phyloP scores from a whole-genome alignment of 129 eudicot species.

The Artemisia argyi region DNA sequence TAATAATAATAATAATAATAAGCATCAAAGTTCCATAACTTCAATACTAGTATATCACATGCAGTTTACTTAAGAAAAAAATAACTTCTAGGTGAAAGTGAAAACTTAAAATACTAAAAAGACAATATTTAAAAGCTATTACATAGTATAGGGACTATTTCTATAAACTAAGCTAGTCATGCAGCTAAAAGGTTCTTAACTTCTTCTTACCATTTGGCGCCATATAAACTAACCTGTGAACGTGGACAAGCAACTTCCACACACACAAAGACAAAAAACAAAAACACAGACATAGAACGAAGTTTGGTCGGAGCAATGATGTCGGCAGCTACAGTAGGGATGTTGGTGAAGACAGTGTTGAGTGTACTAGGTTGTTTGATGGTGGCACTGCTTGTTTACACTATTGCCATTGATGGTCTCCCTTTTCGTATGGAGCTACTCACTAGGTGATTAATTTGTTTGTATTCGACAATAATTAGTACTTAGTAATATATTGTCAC shows the following conservation, averaged over 20 bases:
- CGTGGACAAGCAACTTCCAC: constrained; percentile 28
- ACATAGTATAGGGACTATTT: too few relatives aligned
- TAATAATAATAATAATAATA: too few relatives aligned
- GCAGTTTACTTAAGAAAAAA: too few relatives aligned
- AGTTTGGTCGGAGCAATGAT: background rate
- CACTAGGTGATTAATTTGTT: constrained; percentile 51
- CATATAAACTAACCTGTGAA: background rate
- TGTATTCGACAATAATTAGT: too few relatives aligned
- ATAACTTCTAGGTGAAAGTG: too few relatives aligned
- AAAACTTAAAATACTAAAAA: too few relatives aligned
- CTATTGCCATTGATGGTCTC: constrained; percentile 61
- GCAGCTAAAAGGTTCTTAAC: too few relatives aligned
- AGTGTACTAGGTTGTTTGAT: constrained; percentile 48
- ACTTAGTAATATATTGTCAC: too few relatives aligned
- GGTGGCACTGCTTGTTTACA: constrained; percentile 68
- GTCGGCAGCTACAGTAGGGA: constrained; percentile 27
- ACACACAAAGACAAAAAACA: background rate
- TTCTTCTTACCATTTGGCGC: constrained; percentile 26
- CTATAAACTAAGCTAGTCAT: too few relatives aligned
- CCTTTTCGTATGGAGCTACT: constrained; percentile 83
- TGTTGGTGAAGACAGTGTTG: constrained; percentile 41
- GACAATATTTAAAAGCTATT: too few relatives aligned
- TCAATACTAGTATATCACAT: too few relatives aligned
- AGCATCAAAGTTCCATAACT: too few relatives aligned
- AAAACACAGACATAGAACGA: background rate